phyloP scores from a whole-genome alignment of 495 filamentous ascomycete genomes.

The Pyrenopolyporus hunteri region DNA sequence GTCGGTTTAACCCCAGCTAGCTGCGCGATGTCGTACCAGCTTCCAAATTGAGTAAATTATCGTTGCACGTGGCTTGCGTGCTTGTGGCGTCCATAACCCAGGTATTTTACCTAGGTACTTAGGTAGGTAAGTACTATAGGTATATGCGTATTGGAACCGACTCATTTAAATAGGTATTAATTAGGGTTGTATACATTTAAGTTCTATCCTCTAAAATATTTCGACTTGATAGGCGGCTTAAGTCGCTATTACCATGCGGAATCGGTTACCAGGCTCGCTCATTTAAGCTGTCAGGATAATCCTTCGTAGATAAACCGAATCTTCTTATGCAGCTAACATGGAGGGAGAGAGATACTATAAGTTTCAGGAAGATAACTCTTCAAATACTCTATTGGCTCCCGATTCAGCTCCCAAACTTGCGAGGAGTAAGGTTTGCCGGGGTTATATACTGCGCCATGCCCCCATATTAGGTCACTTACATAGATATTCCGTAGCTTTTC shows the following conservation, averaged over 20 bases:
- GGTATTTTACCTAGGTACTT: constrained; percentile 13
- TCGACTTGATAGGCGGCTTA: too few relatives aligned
- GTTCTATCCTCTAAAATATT: constrained; percentile 1
- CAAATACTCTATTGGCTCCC: constrained; percentile 22
- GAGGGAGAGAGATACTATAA: constrained; percentile 23
- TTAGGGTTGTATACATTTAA: too few relatives aligned
- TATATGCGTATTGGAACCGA: too few relatives aligned
- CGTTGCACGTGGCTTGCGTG: constrained; percentile 27
- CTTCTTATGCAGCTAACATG: constrained; percentile 11
- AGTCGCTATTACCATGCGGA: too few relatives aligned
- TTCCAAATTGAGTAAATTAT: constrained; percentile 23
- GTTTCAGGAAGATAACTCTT: constrained; percentile 23
- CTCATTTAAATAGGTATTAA: too few relatives aligned
- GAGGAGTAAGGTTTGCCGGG: constrained; percentile 7
- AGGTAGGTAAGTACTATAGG: too few relatives aligned
- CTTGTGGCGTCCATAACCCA: constrained; percentile 21
- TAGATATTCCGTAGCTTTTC: constrained; percentile 13
- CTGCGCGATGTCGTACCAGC: constrained; percentile 2
- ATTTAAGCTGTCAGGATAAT: constrained; percentile 14
- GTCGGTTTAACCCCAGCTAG: constrained; percentile 3
- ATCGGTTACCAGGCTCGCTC: too few relatives aligned
- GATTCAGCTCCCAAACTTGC: constrained; percentile 4
- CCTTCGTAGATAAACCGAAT: constrained; percentile 1
- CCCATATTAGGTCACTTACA: constrained; percentile 13
- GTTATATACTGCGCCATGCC: constrained; percentile 5